Base-by-base conservation (phyloP, 768 basidiomycete genomes). In the Pulveroboletus sp. region DNA sequence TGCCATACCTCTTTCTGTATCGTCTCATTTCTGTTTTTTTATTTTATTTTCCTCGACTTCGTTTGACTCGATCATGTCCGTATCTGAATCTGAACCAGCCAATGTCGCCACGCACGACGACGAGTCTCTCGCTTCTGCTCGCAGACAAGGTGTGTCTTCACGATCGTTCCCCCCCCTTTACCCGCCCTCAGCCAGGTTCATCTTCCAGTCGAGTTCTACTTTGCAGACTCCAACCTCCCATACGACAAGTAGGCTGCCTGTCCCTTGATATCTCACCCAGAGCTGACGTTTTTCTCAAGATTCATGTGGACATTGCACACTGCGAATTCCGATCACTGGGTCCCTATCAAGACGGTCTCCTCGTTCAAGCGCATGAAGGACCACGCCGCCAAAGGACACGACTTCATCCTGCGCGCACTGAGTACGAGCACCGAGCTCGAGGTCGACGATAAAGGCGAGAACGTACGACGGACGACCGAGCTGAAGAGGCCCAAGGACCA, bases 281-380 rank as follows among this genome's bases (percentile, higher is more conserved):
- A 37, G 21, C 47, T 5, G 13, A 27, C 40, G 14, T 15, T 2
- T 39, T 42, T 21, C 1, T 7, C 37, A 39, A 93, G 91, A 71
- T 96, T 93, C 76, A 92, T 96, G 89, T 97, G 93, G 92, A 83
- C 87, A 4, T 71, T 94, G 41, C 83, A 95, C 66, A 81, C 83
- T 24, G 83, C 86, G 55, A 84, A 84, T 55, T 73, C 79, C 2
- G 84, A 89, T 37, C 91, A 96, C 61, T 98, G 93, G 93, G 81
- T 2, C n/a, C n/a, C n/a, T n/a, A 78, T 98, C 64, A 72, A 83
- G 47, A 90, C 86, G 3, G 81, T 98, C 87, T n/a, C n/a, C 6
- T 93, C 91, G 7, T 98, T 97, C 82, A 94, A 94, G 69, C 88
- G 93, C 53, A 97, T 97, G 94, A 76, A 80, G 36, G 86, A 89